Evolutionary conservation across 176 grass and related monocot species (phyloP).

Genomic region (Aegilops tauschii): DNA sequence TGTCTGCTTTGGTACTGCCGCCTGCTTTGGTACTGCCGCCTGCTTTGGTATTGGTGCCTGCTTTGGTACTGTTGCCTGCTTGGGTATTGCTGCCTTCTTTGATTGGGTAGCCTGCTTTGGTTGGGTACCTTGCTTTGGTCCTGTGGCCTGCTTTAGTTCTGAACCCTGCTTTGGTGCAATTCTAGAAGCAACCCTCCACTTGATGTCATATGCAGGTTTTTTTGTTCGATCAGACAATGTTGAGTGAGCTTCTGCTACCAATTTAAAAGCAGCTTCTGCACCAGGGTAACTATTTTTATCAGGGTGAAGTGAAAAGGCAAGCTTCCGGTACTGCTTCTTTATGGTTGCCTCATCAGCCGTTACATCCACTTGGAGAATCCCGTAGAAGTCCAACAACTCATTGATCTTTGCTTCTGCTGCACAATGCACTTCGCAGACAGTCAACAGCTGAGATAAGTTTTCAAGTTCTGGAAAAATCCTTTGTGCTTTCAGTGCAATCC

Average conservation of each 20-base stretch:
- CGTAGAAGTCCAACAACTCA: conserved; percentile 59
- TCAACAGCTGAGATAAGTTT: conserved; percentile 63
- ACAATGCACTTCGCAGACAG: conserved; percentile 82
- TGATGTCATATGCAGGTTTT: conserved; percentile 61
- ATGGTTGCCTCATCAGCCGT: conserved; percentile 58
- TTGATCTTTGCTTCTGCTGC: conserved; percentile 50
- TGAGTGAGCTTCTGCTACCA: conserved; percentile 74
- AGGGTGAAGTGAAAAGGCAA: conserved; percentile 79
- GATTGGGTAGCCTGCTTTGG: not conserved
- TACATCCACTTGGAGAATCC: conserved; percentile 62
- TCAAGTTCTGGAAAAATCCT: conserved; percentile 73
- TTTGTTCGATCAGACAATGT: conserved; percentile 67
- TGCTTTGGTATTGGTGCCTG: not conserved
- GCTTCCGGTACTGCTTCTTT: conserved; percentile 72
- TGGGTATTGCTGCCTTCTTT: not conserved
- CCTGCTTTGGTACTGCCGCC: not conserved
- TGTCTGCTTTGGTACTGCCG: not conserved
- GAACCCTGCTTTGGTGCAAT: conserved; percentile 24
- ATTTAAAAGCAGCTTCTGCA: conserved; percentile 84
- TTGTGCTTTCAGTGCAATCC: conserved; percentile 76
- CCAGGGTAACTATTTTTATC: conserved; percentile 73
- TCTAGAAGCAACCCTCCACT: conserved; percentile 40
- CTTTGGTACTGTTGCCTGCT: not conserved
- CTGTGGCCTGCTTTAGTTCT: not conserved
- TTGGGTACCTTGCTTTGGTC: not conserved